These are phyloP conservation scores for Globisporangium perplexum DNA, from an alignment of 352 stramenopile species.

Conservation along the genomic window DNA sequence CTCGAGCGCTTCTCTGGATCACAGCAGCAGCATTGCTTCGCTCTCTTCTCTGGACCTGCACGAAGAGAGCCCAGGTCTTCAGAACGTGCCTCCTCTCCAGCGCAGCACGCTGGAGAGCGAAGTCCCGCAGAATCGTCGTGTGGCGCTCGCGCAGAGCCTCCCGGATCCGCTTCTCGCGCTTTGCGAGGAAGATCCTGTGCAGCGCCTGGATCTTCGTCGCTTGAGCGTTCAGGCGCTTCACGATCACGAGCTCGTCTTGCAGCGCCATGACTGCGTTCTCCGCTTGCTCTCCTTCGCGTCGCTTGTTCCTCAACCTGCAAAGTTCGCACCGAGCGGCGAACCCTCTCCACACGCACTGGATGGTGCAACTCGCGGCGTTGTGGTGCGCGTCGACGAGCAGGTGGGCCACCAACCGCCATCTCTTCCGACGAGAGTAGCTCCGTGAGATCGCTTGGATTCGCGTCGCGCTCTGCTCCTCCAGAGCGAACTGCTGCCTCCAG, in stretches of 20 bases:
- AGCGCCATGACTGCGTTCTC: conserved; percentile 33
- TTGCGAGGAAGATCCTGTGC: conserved; percentile 29
- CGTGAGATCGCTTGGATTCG: conserved; percentile 27
- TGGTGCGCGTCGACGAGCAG: conserved; percentile 26
- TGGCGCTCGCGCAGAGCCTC: conserved; percentile 30
- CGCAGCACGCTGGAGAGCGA: conserved; percentile 25
- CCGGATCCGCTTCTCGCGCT: conserved; percentile 24
- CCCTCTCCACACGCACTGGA: conserved; percentile 46
- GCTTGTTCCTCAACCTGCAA: conserved; percentile 16
- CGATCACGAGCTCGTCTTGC: conserved; percentile 39
- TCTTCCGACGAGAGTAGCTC: conserved; percentile 13
- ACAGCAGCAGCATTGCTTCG: conserved; percentile 18
- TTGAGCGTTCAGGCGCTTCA: conserved; percentile 27
- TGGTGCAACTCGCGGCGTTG: conserved; percentile 20
- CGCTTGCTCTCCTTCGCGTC: conserved; percentile 22
- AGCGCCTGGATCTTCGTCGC: conserved; percentile 51
- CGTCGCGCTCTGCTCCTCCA: conserved; percentile 28
- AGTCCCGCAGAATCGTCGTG: conserved; percentile 30
- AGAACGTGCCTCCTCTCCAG: conserved; percentile 24
- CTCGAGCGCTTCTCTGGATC: conserved; percentile 38
- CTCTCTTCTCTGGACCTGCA: conserved; percentile 26
- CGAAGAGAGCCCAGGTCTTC: conserved; percentile 30
- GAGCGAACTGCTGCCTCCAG: conserved; percentile 37
- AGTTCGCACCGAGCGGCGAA: conserved; percentile 21
- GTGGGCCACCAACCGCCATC: conserved; percentile 12